A percentile compares a stretch with the other conserved stretches of the same genome.
phyloP scores from a whole-genome alignment of 352 stramenopile genomes.

The Pythium volutum region DNA sequence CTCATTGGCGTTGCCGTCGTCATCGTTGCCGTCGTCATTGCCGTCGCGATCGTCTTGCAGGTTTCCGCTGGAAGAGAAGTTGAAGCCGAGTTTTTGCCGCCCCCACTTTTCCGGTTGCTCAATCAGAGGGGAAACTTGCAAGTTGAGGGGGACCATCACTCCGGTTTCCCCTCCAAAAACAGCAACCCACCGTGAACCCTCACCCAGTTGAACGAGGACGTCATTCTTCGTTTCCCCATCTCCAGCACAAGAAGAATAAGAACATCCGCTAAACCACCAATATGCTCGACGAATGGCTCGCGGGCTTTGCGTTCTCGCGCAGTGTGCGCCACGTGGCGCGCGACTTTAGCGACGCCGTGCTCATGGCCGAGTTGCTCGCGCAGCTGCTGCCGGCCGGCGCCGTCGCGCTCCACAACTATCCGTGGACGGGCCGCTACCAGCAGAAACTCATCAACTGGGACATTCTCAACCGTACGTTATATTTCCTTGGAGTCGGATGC shows the following conservation, averaged over 20 bases:
- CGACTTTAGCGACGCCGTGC: conserved; percentile 55
- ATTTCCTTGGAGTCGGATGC: background rate
- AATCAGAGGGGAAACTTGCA: conserved; percentile 28
- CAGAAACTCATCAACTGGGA: conserved; percentile 62
- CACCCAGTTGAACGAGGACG: background rate
- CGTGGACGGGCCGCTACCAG: conserved; percentile 34
- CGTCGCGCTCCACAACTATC: conserved; percentile 46
- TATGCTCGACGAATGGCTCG: conserved; percentile 42
- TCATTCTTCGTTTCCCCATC: background rate
- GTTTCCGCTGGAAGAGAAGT: background rate
- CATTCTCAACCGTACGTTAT: conserved; percentile 47
- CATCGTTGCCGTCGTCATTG: conserved; percentile 7
- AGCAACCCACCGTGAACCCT: conserved; percentile 21
- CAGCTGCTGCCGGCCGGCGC: conserved; percentile 47
- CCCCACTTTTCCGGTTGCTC: conserved; percentile 8
- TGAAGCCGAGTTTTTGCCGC: conserved; percentile 16
- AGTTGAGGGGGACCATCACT: conserved; percentile 15
- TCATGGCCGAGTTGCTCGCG: conserved; percentile 47
- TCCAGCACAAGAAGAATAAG: no score
- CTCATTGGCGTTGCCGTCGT: background rate
- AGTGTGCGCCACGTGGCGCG: conserved; percentile 31
- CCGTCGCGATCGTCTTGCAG: background rate
- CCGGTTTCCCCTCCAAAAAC: conserved; percentile 1
- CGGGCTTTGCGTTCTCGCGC: conserved; percentile 45
- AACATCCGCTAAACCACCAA: background rate